Base-by-base conservation (phyloP, 2,329 filamentous ascomycete species). In the Penicillium glabrum region DNA sequence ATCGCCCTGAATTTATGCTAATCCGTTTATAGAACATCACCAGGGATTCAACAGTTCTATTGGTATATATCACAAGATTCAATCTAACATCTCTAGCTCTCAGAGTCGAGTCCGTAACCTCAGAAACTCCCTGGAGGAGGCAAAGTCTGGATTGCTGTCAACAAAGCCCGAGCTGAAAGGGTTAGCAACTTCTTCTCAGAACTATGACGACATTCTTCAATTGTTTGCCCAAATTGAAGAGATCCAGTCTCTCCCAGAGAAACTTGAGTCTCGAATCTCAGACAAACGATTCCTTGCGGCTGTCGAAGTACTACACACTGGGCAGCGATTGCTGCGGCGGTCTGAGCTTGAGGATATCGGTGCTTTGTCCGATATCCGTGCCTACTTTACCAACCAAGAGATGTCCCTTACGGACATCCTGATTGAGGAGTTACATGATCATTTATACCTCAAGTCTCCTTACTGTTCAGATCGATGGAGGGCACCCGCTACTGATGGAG, bases 21-120 rank as follows among this genome's bases (percentile, higher is more conserved):
- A 27, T 47, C 9, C 53, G 23, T 19, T 16, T 27, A 2, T 57
- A 82, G 93, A 99, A 77, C 93, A 99, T 71, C 93, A 99, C 71
- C 95, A 99, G 75, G 96, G 95, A 46, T 99, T 99, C 83, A 99
- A 98, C 77, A 96, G 91, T 75, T 97, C 93, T 50, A 98, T 99
- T 61, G 95, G 93, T 74, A 98, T 93, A 21, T 99, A 98, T 71
- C 96, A 99, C 80, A 97, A 96, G 76, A 99, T 99, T 60, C 95
- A 99, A 74, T 86, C 88, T 51, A 96, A 91, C 75, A 95, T 99
- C 63, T 90, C 93, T 67, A 82, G 86, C 50, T 96, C 92, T 16
- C 95, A 99, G 75, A 87, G 87, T 68, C 87, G 91, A 58, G 91
- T 99, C 53, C 86, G 93, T 57, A 80, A 82, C 13, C 80, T 99